Conservation (phyloP, 129 eudicot species). For the Pittosporum tobira region DNA sequence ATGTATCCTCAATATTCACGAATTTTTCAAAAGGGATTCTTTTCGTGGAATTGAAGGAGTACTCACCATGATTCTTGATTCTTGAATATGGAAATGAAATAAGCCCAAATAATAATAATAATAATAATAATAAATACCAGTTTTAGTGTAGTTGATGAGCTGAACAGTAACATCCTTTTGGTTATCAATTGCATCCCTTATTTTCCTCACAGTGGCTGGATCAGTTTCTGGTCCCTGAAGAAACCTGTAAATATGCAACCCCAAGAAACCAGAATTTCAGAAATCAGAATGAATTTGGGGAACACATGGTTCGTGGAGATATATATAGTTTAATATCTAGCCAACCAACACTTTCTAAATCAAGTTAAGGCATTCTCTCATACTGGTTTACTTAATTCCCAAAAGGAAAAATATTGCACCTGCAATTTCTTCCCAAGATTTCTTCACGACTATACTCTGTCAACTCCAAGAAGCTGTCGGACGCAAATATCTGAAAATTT, state of each 20-base stretch:
- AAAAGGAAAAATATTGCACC: too few species aligned
- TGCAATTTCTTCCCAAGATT: constrained; percentile 92
- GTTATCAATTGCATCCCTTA: constrained; percentile 78
- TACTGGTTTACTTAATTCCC: too few species aligned
- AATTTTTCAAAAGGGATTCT: too few species aligned
- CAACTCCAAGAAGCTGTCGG: constrained; percentile 97
- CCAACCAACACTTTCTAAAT: too few species aligned
- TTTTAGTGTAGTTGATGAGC: constrained; percentile 93
- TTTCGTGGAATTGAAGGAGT: too few species aligned
- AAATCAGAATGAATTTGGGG: background rate
- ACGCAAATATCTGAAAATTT: constrained; percentile 73
- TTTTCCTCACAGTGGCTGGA: constrained; percentile 81
- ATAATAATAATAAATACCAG: constrained; percentile 69
- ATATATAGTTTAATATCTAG: too few species aligned
- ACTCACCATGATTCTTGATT: background rate
- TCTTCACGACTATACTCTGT: constrained; percentile 98
- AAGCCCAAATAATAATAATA: background rate
- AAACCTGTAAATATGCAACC: constrained; percentile 37
- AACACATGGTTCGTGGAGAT: too few species aligned
- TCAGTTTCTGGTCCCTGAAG: constrained; percentile 99
- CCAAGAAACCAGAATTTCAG: background rate
- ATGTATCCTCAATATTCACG: too few species aligned
- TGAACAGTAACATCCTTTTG: constrained; percentile 93
- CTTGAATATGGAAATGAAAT: background rate
- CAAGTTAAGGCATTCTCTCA: too few species aligned